Evolutionary conservation across 1,139 yeast species (phyloP), one percentile per base, ranked within the genome.

Genomic region (Scheffersomyces illinoinensis): DNA sequence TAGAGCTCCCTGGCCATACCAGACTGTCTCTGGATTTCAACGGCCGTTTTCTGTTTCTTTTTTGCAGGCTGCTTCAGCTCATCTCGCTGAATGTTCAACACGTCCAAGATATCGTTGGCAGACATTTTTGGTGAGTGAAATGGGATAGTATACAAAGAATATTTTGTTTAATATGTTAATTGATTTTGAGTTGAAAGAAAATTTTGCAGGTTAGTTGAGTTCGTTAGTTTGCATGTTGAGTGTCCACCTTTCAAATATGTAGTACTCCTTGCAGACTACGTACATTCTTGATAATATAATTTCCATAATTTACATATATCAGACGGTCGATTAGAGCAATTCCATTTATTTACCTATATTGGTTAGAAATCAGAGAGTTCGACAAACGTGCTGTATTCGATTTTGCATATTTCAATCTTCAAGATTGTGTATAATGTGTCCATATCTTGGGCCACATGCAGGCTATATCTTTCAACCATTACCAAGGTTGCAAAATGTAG

Each of bases 1-100:
- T 90, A 93, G 57, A 95, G 79, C 71, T 95, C 99, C 64, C 99
- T 83, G 62, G 92, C 96, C 87, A 95, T 90, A 21, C 97, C 97
- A 19, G 91, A 86, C 62, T 83, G 84, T 61, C 83, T 82, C 4
- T 80, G 79, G 14, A 61, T 59, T 7, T 62, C 68, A 24, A 50
- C 33, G 7, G 53, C 61, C 61, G 67, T 64, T 65, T 74, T 86
- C 57, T 76, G 76, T 68, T 79, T 80, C 69, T 79, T 79, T 67
- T 78, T 78, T 1, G 75, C 71, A 4, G 82, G 82, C 56, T 71
- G 76, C 23, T 65, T 67, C 39, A 66, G 62, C 68, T 73, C 74
- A 61, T 80, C 85, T 57, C 85, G 67, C 65, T 80, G 84, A 67
- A 90, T 84, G 71, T 90, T 88, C 66, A 91, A 79, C 62, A 91